Percentiles rank a stretch among this genome's conserved stretches.
These are phyloP conservation scores for Echinosophora koreensis DNA, from an alignment of 306 rosid species.

Conservation along the genomic window DNA sequence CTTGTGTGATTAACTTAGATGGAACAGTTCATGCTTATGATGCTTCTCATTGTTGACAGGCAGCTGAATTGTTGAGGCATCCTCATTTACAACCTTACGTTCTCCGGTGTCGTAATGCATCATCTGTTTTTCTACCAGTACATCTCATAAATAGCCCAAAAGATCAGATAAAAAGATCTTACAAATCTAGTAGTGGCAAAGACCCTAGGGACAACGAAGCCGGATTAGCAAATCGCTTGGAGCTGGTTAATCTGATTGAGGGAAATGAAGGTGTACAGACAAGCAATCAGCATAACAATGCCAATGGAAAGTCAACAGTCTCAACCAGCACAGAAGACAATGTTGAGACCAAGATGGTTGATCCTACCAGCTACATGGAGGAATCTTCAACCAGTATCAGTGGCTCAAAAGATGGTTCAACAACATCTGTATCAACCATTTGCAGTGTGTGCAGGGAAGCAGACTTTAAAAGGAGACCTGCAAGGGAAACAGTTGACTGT, in stretches of 20 bases:
- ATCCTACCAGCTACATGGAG: constrained; percentile 60
- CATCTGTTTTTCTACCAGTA: constrained; percentile 73
- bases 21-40: constrained; percentile 39
- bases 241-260: constrained; percentile 58
- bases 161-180: constrained; percentile 62
- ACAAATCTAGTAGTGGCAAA: constrained; percentile 54
- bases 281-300: constrained; percentile 48
- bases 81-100: constrained; percentile 78
- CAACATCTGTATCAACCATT: constrained; percentile 68
- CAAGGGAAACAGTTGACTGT: constrained; percentile 50
- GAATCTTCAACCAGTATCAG: constrained; percentile 64
- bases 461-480: constrained; percentile 47
- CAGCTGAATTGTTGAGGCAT: constrained; percentile 85
- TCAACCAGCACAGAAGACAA: constrained; percentile 65
- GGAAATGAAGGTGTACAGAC: constrained; percentile 47
- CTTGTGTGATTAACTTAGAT: constrained; percentile 27
- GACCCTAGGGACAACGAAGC: constrained; percentile 61
- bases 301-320: constrained; percentile 44
- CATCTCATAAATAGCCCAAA: constrained; percentile 56
- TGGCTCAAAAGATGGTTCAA: constrained; percentile 68
- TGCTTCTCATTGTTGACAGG: constrained; percentile 58
- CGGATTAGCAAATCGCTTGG: constrained; percentile 48
- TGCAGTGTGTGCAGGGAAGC: constrained; percentile 67
- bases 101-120: constrained; percentile 77
- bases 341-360: constrained; percentile 77